Conservation (phyloP, 352 stramenopile genomes). For the Phytophthora sp. region DNA sequence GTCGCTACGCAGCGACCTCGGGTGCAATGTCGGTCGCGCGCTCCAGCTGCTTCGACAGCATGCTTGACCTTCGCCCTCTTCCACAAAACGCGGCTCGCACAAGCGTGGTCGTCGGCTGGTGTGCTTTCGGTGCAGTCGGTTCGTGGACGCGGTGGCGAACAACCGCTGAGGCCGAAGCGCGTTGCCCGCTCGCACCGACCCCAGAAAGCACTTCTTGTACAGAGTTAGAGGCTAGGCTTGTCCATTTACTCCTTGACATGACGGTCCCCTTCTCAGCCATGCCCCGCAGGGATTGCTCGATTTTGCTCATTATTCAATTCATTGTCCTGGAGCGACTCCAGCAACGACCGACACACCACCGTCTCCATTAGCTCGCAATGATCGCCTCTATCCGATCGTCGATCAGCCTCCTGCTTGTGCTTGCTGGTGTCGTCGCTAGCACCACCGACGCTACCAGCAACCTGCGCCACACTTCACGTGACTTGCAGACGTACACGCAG, state of each 20-base stretch:
- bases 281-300: not conserved
- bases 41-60: conserved; percentile 31
- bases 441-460: conserved; percentile 4
- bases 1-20: not conserved
- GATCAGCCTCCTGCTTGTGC: conserved; percentile 11
- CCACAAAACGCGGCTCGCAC: conserved; percentile 18
- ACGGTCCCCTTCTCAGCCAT: conserved; percentile 3
- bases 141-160: conserved; percentile 4
- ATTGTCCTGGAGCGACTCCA: not conserved
- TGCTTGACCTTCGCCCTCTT: not conserved
- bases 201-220: conserved; percentile 10
- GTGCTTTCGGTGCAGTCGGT: conserved; percentile 13
- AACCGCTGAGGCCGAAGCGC: conserved; percentile 7
- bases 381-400: conserved; percentile 3
- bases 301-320: conserved; percentile 21
- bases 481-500: conserved; percentile 29
- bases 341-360: not conserved
- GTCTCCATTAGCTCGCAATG: conserved; percentile 6
- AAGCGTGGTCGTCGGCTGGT: conserved; percentile 24
- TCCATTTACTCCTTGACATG: conserved; percentile 4
- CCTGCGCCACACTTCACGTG: conserved; percentile 10
- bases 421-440: conserved; percentile 8
- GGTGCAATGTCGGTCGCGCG: not conserved
- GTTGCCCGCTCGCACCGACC: conserved; percentile 6
- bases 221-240: not conserved